phyloP scores from a whole-genome alignment of 208 protist genomes.

The Leishmania lainsoni region DNA sequence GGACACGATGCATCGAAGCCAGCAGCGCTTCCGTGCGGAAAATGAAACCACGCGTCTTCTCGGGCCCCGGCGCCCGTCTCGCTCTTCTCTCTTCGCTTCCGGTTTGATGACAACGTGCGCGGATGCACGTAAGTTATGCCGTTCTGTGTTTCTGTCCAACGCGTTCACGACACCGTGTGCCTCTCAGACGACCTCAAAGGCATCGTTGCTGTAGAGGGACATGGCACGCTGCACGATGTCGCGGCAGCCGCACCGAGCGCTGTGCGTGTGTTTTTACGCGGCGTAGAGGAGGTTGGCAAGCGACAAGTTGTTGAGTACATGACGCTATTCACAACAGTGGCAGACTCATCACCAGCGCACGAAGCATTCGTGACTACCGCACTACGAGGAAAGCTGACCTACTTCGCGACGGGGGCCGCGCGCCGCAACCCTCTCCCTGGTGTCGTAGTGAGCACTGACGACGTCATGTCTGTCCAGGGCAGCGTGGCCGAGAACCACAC shows the following conservation, averaged over 20 bases:
- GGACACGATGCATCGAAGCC: not conserved
- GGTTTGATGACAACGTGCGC: too few relatives aligned
- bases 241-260: not conserved
- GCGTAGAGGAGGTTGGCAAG: conserved; percentile 5
- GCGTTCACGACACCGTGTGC: not conserved
- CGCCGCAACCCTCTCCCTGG: conserved; percentile 7
- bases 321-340: not conserved
- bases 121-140: not conserved
- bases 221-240: not conserved
- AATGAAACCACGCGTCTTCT: not conserved
- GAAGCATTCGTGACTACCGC: conserved; percentile 5
- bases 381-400: not conserved
- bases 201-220: conserved; percentile 1
- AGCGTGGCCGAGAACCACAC: not conserved
- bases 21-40: not conserved
- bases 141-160: conserved; percentile 8
- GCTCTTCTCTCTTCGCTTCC: not conserved
- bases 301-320: not conserved
- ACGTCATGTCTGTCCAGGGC: not conserved
- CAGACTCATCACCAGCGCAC: not conserved
- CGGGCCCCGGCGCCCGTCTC: not conserved
- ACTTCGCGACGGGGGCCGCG: conserved; percentile 5
- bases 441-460: not conserved
- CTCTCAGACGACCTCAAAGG: conserved; percentile 5
- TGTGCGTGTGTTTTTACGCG: conserved; percentile 14